phyloP scores from a whole-genome alignment of 2,329 filamentous ascomycete species.

The Purpureocillium takamizusanense region DNA sequence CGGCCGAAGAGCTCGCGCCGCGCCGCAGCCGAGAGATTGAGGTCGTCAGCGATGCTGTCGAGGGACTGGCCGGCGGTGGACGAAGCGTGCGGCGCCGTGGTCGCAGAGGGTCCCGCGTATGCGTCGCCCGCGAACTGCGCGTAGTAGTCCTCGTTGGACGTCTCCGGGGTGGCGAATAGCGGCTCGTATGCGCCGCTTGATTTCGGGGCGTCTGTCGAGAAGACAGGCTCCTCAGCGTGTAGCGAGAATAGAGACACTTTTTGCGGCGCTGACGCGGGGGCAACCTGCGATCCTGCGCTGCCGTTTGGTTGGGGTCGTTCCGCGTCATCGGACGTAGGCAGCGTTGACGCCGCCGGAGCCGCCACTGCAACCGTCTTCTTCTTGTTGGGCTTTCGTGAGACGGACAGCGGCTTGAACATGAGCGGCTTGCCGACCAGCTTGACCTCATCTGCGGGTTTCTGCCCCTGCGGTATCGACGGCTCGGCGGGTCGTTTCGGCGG shows the following conservation, averaged over 20 bases:
- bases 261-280: conserved; percentile 23
- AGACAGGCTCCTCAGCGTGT: conserved; percentile 28
- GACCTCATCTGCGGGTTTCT: conserved; percentile 53
- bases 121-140: conserved; percentile 12
- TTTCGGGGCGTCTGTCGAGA: conserved; percentile 11
- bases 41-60: conserved; percentile 60
- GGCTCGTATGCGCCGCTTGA: conserved; percentile 37
- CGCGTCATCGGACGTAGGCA: not conserved
- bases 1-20: conserved; percentile 82
- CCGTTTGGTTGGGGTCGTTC: conserved; percentile 8
- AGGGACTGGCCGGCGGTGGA: conserved; percentile 42
- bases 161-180: conserved; percentile 28
- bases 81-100: conserved; percentile 10
- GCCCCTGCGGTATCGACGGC: conserved; percentile 44
- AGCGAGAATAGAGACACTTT: conserved; percentile 65
- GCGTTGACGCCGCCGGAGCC: conserved; percentile 5
- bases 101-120: conserved; percentile 12
- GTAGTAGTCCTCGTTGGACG: conserved; percentile 18
- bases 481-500: conserved; percentile 30
- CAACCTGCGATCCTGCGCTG: conserved; percentile 5
- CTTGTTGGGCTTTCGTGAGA: conserved; percentile 64
- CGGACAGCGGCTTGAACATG: conserved; percentile 84
- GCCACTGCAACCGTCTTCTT: conserved; percentile 40
- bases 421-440: conserved; percentile 70
- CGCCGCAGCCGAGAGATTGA: conserved; percentile 70